Evolutionary conservation across 1,284 basidiomycete species (phyloP).

Genomic region (Marasmius tenuissimus): DNA sequence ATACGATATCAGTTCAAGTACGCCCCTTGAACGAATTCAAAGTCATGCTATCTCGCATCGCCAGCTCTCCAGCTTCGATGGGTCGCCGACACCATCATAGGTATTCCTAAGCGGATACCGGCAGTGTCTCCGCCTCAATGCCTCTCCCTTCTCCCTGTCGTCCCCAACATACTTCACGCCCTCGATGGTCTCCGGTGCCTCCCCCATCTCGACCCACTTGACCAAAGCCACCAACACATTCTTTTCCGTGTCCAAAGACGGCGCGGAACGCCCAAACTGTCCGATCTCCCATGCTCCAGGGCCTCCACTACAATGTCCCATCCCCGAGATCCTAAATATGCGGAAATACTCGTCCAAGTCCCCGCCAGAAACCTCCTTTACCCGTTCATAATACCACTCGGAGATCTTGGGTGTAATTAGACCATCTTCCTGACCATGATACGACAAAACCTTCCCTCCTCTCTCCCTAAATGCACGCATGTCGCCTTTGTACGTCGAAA

Average conservation of each 20-base stretch:
- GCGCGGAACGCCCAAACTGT: background rate
- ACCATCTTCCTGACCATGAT: slow-evolving; percentile 20
- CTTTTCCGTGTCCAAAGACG: slow-evolving; percentile 3
- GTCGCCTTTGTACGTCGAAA: slow-evolving; percentile 19
- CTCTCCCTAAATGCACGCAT: slow-evolving; percentile 16
- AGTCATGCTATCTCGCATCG: too few species aligned
- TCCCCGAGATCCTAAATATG: slow-evolving; percentile 16
- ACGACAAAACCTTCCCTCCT: slow-evolving; percentile 20
- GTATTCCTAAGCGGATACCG: slow-evolving; percentile 16
- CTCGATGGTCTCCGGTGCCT: slow-evolving; percentile 15
- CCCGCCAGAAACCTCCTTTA: slow-evolving; percentile 1
- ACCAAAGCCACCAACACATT: slow-evolving; percentile 17
- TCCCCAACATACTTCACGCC: slow-evolving; percentile 13
- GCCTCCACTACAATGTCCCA: slow-evolving; percentile 17
- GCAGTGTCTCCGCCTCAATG: slow-evolving; percentile 14
- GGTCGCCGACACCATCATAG: slow-evolving; percentile 12
- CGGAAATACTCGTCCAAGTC: slow-evolving; percentile 14
- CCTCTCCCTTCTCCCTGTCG: slow-evolving; percentile 3
- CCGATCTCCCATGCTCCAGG: slow-evolving; percentile 17
- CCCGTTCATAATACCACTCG: slow-evolving; percentile 17
- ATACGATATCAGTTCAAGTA: too few species aligned
- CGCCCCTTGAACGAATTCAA: too few species aligned
- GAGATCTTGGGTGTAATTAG: slow-evolving; percentile 17
- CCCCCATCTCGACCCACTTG: slow-evolving; percentile 17
- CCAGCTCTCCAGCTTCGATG: background rate